Evolutionary conservation across 129 eudicot genomes (phyloP).

Genomic region (Mikania micrantha): DNA sequence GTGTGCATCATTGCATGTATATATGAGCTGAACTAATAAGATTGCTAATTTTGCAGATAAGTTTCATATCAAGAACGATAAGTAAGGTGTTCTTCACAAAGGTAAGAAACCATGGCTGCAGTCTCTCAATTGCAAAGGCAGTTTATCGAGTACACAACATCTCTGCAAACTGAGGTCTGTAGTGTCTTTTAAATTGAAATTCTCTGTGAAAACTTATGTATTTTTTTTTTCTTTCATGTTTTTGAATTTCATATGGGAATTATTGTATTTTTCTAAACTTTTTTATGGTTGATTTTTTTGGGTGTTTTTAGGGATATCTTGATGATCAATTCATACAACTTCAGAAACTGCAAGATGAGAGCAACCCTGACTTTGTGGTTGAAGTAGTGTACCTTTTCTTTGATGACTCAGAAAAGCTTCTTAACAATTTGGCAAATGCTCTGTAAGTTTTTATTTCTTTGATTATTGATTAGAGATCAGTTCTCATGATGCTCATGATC

Average conservation of each 20-base stretch:
- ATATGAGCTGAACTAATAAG: neutral
- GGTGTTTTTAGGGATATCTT: conserved; percentile 46
- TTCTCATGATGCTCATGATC: neutral
- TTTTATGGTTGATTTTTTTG: conserved; percentile 2
- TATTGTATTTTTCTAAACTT: neutral
- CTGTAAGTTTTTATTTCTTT: conserved; percentile 35
- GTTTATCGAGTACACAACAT: conserved; percentile 49
- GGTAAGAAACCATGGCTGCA: conserved; percentile 26
- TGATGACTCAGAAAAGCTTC: conserved; percentile 71
- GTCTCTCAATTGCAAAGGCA: conserved; percentile 62
- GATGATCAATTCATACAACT: conserved; percentile 72
- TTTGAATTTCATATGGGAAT: neutral
- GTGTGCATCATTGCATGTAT: neutral
- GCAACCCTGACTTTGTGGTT: conserved; percentile 77
- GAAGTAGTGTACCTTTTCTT: conserved; percentile 70
- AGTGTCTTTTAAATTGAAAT: neutral
- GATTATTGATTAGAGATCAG: neutral
- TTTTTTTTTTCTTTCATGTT: neutral
- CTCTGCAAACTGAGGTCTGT: conserved; percentile 58
- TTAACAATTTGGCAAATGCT: conserved; percentile 63
- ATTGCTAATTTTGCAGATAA: conserved; percentile 28
- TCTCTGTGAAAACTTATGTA: too few relatives aligned
- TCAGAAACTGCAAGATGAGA: conserved; percentile 78
- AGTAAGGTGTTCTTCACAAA: conserved; percentile 1
- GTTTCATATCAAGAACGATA: conserved; percentile 14